Percentiles rank a stretch among this genome's conserved stretches.
Evolutionary conservation across 805 yeast genomes (phyloP).

Genomic region (Saccharomycopsis sp.): DNA sequence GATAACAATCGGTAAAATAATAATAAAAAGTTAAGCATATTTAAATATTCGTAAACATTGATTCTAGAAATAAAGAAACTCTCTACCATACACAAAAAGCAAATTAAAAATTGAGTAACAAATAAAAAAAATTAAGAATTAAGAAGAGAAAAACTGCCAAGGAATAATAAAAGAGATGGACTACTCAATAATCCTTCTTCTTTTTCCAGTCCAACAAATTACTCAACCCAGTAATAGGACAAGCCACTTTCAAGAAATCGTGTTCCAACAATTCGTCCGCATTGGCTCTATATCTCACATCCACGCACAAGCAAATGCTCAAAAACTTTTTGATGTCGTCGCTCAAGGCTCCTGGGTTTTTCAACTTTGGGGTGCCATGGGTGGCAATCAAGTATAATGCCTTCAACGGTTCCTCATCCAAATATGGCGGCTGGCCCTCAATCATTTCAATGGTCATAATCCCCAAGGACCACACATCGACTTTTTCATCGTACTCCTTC

Average conservation of each 20-base stretch:
- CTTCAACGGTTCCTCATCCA: slow-evolving; percentile 90
- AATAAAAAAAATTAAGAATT: neutral
- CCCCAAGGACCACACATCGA: slow-evolving; percentile 96
- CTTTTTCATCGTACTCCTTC: slow-evolving; percentile 93
- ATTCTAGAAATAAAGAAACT: slow-evolving; percentile 25
- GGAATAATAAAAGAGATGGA: neutral
- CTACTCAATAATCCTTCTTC: slow-evolving; percentile 14
- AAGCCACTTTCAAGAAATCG: slow-evolving; percentile 56
- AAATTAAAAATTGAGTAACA: slow-evolving; percentile 1
- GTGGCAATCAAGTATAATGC: slow-evolving; percentile 93
- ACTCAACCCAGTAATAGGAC: slow-evolving; percentile 50
- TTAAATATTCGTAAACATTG: neutral
- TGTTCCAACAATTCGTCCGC: slow-evolving; percentile 83
- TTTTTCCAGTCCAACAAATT: slow-evolving; percentile 46
- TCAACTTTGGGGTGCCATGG: slow-evolving; percentile 90
- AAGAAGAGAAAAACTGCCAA: neutral
- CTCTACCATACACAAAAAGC: neutral
- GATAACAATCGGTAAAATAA: no score
- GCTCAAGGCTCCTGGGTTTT: slow-evolving; percentile 75
- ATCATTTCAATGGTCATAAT: slow-evolving; percentile 98
- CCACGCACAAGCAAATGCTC: slow-evolving; percentile 88
- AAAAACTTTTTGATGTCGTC: slow-evolving; percentile 75
- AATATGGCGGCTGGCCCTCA: slow-evolving; percentile 97
- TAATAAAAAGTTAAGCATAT: no score
- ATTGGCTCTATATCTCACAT: slow-evolving; percentile 82